Evolutionary conservation across 2,329 filamentous ascomycete species (phyloP).

Genomic region (Alternaria consortialis): DNA sequence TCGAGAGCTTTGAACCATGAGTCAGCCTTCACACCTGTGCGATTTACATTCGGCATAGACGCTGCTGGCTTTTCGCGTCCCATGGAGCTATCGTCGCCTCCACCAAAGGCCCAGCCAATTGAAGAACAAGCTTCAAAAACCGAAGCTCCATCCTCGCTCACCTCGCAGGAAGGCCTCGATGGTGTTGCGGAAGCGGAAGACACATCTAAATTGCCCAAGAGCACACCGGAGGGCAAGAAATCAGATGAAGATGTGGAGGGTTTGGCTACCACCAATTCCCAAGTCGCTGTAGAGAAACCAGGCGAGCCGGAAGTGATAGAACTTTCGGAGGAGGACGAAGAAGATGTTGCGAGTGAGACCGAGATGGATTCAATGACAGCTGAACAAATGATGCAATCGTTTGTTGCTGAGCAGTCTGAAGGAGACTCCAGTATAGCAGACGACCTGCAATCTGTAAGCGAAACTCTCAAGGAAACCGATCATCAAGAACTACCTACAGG

Average conservation of each 20-base stretch:
- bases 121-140: neutral
- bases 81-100: conserved; percentile 29
- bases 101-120: conserved; percentile 16
- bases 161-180: neutral
- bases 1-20: conserved; percentile 41
- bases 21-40: conserved; percentile 47
- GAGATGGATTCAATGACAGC: neutral
- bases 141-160: neutral
- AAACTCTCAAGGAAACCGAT: neutral
- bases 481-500: neutral
- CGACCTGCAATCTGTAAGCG: neutral
- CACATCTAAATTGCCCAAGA: neutral
- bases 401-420: neutral
- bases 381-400: neutral
- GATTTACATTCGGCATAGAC: conserved; percentile 50
- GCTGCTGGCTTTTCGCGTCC: conserved; percentile 37
- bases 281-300: neutral
- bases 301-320: conserved; percentile 19
- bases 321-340: conserved; percentile 21
- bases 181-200: neutral
- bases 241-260: neutral
- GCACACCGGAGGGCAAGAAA: neutral
- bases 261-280: neutral
- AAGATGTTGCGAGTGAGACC: neutral
- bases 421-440: neutral